phyloP scores from a whole-genome alignment of 495 filamentous ascomycete species.

The Terfezia boudieri region DNA sequence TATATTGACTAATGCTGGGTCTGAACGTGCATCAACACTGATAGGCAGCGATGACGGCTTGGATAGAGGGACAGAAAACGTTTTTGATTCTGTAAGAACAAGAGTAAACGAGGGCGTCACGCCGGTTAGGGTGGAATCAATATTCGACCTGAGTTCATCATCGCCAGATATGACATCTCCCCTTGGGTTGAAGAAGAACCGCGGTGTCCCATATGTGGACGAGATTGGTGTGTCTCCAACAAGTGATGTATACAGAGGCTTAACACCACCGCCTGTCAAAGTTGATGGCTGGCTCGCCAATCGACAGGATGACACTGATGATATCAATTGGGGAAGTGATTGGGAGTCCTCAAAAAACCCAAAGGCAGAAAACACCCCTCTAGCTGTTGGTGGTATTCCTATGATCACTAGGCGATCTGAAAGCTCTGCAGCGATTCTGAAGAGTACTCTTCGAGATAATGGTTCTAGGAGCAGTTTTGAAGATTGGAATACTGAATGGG shows the following conservation, averaged over 20 bases:
- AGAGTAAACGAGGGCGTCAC: slow-evolving; percentile 34
- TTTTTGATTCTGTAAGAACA: slow-evolving; percentile 80
- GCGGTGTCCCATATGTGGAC: background rate
- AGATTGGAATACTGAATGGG: too few relatives aligned
- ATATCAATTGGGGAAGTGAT: background rate
- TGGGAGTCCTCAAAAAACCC: too few relatives aligned
- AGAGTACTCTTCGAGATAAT: too few relatives aligned
- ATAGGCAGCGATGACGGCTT: slow-evolving; percentile 57
- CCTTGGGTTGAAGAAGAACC: background rate
- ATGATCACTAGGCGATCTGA: too few relatives aligned
- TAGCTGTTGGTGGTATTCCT: too few relatives aligned
- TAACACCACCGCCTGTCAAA: background rate
- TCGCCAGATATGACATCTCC: background rate
- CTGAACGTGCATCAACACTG: slow-evolving; percentile 60
- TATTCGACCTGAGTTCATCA: slow-evolving; percentile 44
- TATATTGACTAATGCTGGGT: slow-evolving; percentile 23
- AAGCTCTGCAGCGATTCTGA: too few relatives aligned
- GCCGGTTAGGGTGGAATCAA: slow-evolving; percentile 44
- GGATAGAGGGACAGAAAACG: slow-evolving; percentile 69
- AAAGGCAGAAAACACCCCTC: too few relatives aligned
- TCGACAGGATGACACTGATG: background rate
- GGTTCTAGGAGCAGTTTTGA: too few relatives aligned
- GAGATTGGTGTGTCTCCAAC: background rate
- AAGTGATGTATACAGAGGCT: slow-evolving; percentile 36
- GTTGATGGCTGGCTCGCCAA: background rate